Evolutionary conservation across 1,284 basidiomycete species (phyloP).

Genomic region (Microbotryomycetes sp.): DNA sequence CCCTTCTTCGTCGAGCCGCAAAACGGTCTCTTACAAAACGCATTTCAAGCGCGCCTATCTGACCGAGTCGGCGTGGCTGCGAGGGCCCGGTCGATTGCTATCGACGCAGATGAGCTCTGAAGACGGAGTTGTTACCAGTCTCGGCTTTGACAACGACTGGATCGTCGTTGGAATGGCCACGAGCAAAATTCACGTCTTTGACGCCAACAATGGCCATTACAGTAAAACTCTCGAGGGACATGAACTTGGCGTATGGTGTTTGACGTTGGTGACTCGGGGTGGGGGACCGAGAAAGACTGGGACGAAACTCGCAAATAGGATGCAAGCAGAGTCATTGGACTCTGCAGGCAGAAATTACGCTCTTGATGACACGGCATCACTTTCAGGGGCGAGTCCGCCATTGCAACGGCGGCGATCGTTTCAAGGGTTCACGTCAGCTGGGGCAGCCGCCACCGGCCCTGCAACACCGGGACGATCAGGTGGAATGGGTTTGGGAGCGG

Average conservation of each 20-base stretch:
- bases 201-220: slow-evolving; percentile 67
- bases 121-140: slow-evolving; percentile 71
- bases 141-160: slow-evolving; percentile 76
- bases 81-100: slow-evolving; percentile 63
- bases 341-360: neutral
- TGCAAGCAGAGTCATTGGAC: neutral
- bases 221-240: slow-evolving; percentile 75
- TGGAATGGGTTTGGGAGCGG: slow-evolving; percentile 37
- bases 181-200: slow-evolving; percentile 79
- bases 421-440: neutral
- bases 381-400: neutral
- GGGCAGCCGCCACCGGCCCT: neutral
- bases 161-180: slow-evolving; percentile 87
- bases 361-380: neutral
- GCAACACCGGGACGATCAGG: slow-evolving; percentile 5
- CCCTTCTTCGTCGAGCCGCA: neutral
- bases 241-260: slow-evolving; percentile 83
- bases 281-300: slow-evolving; percentile 18
- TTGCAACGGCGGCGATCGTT: neutral
- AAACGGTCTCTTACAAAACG: slow-evolving; percentile 53
- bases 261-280: slow-evolving; percentile 55
- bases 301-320: neutral
- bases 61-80: slow-evolving; percentile 79
- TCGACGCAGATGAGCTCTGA: slow-evolving; percentile 65
- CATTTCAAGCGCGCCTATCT: slow-evolving; percentile 72